Evolutionary conservation across 2,329 filamentous ascomycete genomes (phyloP).

Genomic region (Dichotomopilus funicola): DNA sequence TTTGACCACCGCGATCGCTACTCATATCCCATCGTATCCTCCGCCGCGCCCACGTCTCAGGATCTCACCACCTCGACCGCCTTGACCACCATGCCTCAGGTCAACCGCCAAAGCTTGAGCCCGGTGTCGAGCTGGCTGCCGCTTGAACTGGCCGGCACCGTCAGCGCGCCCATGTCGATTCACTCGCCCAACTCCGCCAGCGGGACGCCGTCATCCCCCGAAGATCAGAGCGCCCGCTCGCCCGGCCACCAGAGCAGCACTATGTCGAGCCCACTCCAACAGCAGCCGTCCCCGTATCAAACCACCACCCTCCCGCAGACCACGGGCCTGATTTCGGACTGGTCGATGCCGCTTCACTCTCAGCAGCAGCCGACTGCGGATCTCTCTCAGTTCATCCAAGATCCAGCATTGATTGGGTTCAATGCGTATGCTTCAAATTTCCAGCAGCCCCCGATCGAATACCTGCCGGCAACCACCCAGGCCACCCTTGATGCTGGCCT

Average conservation of each 20-base stretch:
- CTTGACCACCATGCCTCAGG: slow-evolving; percentile 34
- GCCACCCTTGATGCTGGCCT: slow-evolving; percentile 56
- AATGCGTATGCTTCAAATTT: slow-evolving; percentile 46
- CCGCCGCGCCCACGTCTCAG: slow-evolving; percentile 32
- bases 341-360: slow-evolving; percentile 42
- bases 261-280: slow-evolving; percentile 47
- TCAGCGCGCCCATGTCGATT: slow-evolving; percentile 28
- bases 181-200: slow-evolving; percentile 36
- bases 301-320: slow-evolving; percentile 43
- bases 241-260: slow-evolving; percentile 40
- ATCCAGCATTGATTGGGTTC: slow-evolving; percentile 50
- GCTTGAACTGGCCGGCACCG: slow-evolving; percentile 39
- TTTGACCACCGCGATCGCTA: slow-evolving; percentile 55
- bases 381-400: slow-evolving; percentile 49
- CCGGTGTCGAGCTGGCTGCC: slow-evolving; percentile 43
- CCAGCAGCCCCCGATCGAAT: slow-evolving; percentile 52
- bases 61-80: slow-evolving; percentile 29
- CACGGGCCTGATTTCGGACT: slow-evolving; percentile 49
- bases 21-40: slow-evolving; percentile 38
- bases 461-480: slow-evolving; percentile 57
- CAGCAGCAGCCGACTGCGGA: slow-evolving; percentile 35
- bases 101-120: slow-evolving; percentile 34
- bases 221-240: slow-evolving; percentile 44
- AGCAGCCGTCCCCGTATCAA: slow-evolving; percentile 50
- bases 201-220: slow-evolving; percentile 45